These are phyloP conservation scores for Mariannaea elegans DNA, from an alignment of 2,329 filamentous ascomycete species.

Conservation along the genomic window DNA sequence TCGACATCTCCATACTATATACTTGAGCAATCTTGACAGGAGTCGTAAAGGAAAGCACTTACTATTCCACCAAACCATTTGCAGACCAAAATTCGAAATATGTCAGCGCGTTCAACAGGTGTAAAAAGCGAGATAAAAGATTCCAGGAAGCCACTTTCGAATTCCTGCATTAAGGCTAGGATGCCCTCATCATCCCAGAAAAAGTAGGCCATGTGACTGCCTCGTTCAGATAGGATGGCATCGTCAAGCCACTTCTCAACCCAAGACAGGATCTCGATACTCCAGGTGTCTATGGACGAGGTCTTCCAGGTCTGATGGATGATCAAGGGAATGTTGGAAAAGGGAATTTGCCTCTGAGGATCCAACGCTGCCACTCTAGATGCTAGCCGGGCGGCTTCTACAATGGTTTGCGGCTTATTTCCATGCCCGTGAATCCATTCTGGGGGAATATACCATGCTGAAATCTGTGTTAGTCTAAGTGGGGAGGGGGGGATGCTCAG, in stretches of 20 bases:
- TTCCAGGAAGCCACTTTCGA: conserved; percentile 24
- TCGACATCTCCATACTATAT: conserved; percentile 37
- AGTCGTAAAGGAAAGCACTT: conserved; percentile 13
- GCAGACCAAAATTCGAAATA: conserved; percentile 35
- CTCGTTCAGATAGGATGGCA: conserved; percentile 12
- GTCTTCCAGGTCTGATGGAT: conserved; percentile 36
- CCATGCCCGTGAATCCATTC: conserved; percentile 25
- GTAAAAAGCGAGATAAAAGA: conserved; percentile 29
- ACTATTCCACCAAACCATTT: conserved; percentile 38
- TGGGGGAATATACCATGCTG: conserved; percentile 37
- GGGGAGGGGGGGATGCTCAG: neutral
- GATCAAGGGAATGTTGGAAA: conserved; percentile 38
- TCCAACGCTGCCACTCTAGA: conserved; percentile 24
- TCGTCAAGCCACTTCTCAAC: conserved; percentile 35
- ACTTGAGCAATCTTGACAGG: conserved; percentile 2
- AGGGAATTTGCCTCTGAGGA: conserved; percentile 25
- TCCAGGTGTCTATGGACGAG: conserved; percentile 26
- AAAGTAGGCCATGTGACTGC: conserved; percentile 35
- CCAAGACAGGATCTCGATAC: conserved; percentile 28
- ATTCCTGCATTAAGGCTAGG: conserved; percentile 27
- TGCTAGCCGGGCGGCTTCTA: conserved; percentile 32
- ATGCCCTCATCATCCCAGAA: conserved; percentile 37
- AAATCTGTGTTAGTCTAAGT: neutral
- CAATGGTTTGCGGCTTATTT: conserved; percentile 27
- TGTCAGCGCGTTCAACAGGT: conserved; percentile 34